Conservation (phyloP, 305 asterid genomes). For the Fraxinus ornus region DNA sequence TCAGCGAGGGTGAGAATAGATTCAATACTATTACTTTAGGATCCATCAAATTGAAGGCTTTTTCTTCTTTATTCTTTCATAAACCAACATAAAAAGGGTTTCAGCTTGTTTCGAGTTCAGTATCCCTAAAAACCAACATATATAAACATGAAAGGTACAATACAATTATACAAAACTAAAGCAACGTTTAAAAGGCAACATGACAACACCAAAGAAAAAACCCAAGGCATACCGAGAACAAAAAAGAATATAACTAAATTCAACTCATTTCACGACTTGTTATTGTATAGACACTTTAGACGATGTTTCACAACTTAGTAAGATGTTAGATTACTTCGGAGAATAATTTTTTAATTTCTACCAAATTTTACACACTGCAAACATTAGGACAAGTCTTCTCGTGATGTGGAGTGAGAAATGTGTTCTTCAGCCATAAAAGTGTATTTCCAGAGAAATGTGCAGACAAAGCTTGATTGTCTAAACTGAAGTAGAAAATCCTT, state of each 20-base stretch:
- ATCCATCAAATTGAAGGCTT: background rate
- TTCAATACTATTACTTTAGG: background rate
- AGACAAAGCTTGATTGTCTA: background rate
- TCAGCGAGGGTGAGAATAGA: background rate
- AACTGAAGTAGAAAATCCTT: background rate
- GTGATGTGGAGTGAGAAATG: background rate
- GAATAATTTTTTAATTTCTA: background rate
- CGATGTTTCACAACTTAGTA: background rate
- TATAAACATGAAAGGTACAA: background rate
- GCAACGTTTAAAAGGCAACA: background rate
- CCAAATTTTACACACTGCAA: background rate
- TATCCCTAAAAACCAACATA: too few relatives aligned
- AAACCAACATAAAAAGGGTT: background rate
- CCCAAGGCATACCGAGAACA: background rate
- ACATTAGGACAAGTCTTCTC: background rate
- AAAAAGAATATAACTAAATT: background rate
- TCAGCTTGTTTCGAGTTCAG: too few relatives aligned
- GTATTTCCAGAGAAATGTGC: background rate
- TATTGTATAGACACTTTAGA: background rate
- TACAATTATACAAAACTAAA: background rate
- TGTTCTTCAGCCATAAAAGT: background rate
- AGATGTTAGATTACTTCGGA: background rate
- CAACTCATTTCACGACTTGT: background rate
- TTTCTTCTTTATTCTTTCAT: background rate
- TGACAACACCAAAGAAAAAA: background rate